Evolutionary conservation across 2,329 filamentous ascomycete genomes (phyloP), one percentile per base, ranked within the genome.

Genomic region (Cercospora brassicicola): DNA sequence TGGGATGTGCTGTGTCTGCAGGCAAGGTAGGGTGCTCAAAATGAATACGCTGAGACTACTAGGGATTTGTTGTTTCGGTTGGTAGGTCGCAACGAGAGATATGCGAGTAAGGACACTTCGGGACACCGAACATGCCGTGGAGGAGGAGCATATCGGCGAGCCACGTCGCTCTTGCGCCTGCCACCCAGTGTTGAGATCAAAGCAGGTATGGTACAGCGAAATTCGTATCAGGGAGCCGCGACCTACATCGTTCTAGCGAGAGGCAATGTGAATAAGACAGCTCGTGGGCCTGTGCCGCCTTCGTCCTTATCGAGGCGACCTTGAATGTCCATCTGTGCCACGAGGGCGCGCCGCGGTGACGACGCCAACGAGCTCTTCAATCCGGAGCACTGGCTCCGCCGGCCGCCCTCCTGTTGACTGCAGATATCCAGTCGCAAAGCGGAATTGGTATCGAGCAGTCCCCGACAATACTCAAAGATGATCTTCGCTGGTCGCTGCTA

Each of bases 21-120:
- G 45, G 57, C 36, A 62, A 60, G 33, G 31, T 62, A 45, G 60
- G 59, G 36, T 62, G 45, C 64, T 65, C 53, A 67, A 62, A 53
- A 39, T 42, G 31, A 57, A 20, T 53, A 53, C 13, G 48, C 13
- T 28, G 48, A 28, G 48, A n/a, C 23, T 53, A 53, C 48, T 53
- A 53, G 20, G 48, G 48, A 26, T n/a, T 53, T 28, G 48, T 53
- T 53, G 23, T 57, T 57, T 18, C 31, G 30, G 55, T 26, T 36
- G 31, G 55, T 57, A 31, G 31, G 55, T 33, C 9, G 55, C 55
- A 57, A 57, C 28, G 55, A 18, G n/a, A 57, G 30, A 57, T 8
- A 31, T 10, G 30, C 55, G 48, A 57, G 55, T 36, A 57, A 57
- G 55, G 28, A 36, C 55, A 57, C 28, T 31, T 36, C 55, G 55